Conservation (phyloP, 352 stramenopile species). For the Thraustochytrium striatum region DNA sequence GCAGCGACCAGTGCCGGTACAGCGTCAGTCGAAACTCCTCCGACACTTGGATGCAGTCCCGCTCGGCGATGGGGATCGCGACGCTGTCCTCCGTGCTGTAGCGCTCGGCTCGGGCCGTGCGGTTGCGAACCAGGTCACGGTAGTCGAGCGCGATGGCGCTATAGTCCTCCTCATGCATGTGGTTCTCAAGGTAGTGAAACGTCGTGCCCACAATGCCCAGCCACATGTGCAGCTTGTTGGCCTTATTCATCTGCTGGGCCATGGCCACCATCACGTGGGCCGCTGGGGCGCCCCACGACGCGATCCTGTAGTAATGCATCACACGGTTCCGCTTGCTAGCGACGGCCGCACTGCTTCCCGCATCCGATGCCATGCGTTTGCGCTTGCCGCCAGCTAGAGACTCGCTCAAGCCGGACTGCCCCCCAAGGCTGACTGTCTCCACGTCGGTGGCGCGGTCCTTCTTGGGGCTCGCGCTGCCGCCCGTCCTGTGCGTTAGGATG, state of each 20-base stretch:
- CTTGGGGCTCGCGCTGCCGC: no score
- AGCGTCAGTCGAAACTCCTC: constrained; percentile 93
- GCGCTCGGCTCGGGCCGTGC: constrained; percentile 53
- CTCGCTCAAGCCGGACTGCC: no score
- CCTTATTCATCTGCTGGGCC: constrained; percentile 72
- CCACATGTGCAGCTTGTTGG: constrained; percentile 85
- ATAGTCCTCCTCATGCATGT: constrained; percentile 87
- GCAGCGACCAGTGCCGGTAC: constrained; percentile 88
- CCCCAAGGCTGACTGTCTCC: no score
- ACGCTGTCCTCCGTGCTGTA: constrained; percentile 43
- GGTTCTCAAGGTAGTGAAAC: constrained; percentile 85
- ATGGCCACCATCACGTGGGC: constrained; percentile 73
- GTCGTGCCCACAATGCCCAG: constrained; percentile 93
- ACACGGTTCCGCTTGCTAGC: constrained; percentile 62
- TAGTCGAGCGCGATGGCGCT: constrained; percentile 82
- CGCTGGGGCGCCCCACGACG: constrained; percentile 71
- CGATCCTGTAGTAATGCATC: constrained; percentile 86
- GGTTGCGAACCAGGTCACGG: constrained; percentile 72
- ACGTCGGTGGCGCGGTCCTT: no score
- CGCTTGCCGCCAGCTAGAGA: no score
- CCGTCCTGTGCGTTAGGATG: no score
- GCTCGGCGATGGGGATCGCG: constrained; percentile 60
- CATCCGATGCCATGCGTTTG: no score
- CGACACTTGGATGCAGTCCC: constrained; percentile 60
- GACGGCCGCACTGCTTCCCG: no score